Evolutionary conservation across 306 rosid species (phyloP).

Genomic region (Gillenia trifoliata): DNA sequence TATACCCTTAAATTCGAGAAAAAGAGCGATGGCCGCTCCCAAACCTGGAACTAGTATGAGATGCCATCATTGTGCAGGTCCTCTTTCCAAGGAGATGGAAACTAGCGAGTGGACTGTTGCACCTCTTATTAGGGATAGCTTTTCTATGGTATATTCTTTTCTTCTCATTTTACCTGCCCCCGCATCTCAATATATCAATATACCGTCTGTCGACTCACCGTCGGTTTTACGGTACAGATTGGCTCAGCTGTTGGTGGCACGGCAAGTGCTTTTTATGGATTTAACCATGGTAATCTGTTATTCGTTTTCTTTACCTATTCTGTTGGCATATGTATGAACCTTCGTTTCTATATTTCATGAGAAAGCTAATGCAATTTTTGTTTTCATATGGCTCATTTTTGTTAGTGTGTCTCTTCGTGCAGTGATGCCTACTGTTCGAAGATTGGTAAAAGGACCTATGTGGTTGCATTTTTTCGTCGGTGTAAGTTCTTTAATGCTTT

Average conservation of each 20-base stretch:
- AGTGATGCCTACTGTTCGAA: constrained; percentile 83
- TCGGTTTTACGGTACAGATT: constrained; percentile 40
- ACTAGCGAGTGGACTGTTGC: constrained; percentile 69
- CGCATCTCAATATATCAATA: neutral
- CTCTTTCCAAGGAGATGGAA: constrained; percentile 74
- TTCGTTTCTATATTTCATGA: neutral
- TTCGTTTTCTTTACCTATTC: neutral
- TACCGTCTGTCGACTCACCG: neutral
- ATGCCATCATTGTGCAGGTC: constrained; percentile 86
- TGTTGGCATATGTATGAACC: neutral
- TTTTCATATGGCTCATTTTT: no score
- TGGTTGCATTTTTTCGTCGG: constrained; percentile 91
- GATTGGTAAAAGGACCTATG: constrained; percentile 78
- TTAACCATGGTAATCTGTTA: constrained; percentile 59
- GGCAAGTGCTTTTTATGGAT: constrained; percentile 90
- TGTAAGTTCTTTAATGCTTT: constrained; percentile 47
- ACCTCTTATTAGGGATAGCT: constrained; percentile 74
- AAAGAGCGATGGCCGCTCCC: constrained; percentile 13
- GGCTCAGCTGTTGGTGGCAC: constrained; percentile 96
- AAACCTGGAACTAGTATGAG: constrained; percentile 22
- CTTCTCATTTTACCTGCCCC: neutral
- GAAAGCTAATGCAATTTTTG: neutral
- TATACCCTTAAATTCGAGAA: neutral
- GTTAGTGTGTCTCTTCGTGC: constrained; percentile 28
- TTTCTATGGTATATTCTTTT: constrained; percentile 61